Base-by-base conservation (phyloP, 1,139 yeast genomes). In the Saccharomyces hybrid region DNA sequence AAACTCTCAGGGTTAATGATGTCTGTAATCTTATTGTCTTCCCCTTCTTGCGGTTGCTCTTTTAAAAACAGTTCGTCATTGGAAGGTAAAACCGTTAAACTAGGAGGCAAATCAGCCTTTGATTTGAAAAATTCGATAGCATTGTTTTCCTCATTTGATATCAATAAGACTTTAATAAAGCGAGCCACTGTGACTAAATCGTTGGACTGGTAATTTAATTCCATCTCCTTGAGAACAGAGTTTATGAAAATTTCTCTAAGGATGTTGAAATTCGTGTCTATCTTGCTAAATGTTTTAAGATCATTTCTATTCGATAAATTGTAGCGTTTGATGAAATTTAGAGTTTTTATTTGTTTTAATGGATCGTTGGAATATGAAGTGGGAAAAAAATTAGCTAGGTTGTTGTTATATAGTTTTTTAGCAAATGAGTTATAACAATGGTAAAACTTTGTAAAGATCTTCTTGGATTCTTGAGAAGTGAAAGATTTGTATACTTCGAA, bases 201-300 rank as follows among this genome's bases (percentile, higher is more conserved):
- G 52, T 77, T 74, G 2, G 75, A 69, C 52, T 80, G 83, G 61
- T 80, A 80, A 60, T 78, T 81, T 42, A 77, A 72, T 55, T 86
- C 95, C 60, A 90, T 76, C 61, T 89, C 96, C 50, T 83, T 73
- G 34, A 88, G 67, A 6, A 87, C 77, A 0, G 95, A 89, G 65
- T 80, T 86, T 52, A 86, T 86, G 66, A 88, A 88, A 42, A 87
- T 75, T 63, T 86, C 95, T 50, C 63, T 63, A 9, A 68, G 51
- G 27, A 66, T 59, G 13, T 57, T 58, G 11, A 62, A 53, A 41
- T 64, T 62, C 30, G 60, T 62, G 14, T 59, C 56, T 2, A 63
- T 59, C 46, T 58, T 58, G 5, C 51, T 57, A 50, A 49, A 65
- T 32, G 58, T 60, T 5, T 57, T 56, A 20, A 47, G 49, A 50